Evolutionary conservation across 805 yeast species (phyloP).

Genomic region (Wickerhamomyces sydowiorum): DNA sequence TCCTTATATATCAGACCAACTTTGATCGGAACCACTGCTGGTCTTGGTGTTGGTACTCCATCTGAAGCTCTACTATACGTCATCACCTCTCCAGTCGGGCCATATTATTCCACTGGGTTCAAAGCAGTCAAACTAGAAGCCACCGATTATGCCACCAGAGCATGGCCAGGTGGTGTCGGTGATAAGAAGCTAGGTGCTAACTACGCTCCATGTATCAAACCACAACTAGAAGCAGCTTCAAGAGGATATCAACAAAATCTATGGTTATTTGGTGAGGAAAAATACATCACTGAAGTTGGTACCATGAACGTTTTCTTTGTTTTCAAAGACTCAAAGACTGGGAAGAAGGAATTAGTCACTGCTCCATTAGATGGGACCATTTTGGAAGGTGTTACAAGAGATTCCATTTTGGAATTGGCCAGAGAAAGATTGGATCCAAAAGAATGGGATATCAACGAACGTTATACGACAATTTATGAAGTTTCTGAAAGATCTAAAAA

Average conservation of each 20-base stretch:
- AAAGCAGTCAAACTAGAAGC: conserved; percentile 94
- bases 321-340: conserved; percentile 66
- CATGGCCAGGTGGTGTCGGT: conserved; percentile 99
- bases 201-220: conserved; percentile 92
- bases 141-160: conserved; percentile 92
- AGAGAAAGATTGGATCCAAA: conserved; percentile 66
- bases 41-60: conserved; percentile 84
- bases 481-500: conserved; percentile 69
- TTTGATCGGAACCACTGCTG: conserved; percentile 85
- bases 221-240: conserved; percentile 83
- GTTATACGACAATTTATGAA: conserved; percentile 77
- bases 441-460: conserved; percentile 82
- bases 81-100: conserved; percentile 95
- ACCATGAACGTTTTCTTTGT: conserved; percentile 95
- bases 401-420: conserved; percentile 73
- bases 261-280: conserved; percentile 93
- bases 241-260: conserved; percentile 94
- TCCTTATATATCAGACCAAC: conserved; percentile 93
- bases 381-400: conserved; percentile 95
- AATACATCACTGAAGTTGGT: conserved; percentile 90
- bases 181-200: conserved; percentile 95
- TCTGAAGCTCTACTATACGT: conserved; percentile 76
- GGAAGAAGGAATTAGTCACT: conserved; percentile 87
- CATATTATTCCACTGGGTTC: conserved; percentile 92
- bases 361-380: conserved; percentile 98